phyloP scores from a whole-genome alignment of 495 filamentous ascomycete species.

The Penicillium goetzii region DNA sequence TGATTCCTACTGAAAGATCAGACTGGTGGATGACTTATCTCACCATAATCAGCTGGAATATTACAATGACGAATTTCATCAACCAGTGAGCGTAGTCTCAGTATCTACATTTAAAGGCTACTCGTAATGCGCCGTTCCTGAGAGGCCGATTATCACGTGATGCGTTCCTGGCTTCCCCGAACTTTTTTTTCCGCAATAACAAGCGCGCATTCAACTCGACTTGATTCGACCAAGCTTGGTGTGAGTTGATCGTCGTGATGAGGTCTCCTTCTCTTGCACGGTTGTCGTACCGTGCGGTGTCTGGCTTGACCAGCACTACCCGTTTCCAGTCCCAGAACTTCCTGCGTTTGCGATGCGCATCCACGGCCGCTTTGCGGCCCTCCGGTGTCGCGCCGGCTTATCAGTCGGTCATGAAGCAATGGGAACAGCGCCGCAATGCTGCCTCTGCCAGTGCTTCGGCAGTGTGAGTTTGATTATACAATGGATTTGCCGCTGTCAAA shows the following conservation, averaged over 20 bases:
- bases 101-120: neutral
- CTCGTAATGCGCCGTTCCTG: constrained; percentile 28
- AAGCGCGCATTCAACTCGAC: constrained; percentile 32
- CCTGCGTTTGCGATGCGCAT: constrained; percentile 43
- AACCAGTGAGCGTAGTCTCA: neutral
- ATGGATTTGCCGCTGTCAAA: neutral
- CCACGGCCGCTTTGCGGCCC: constrained; percentile 47
- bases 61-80: neutral
- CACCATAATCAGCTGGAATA: neutral
- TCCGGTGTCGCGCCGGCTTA: constrained; percentile 45
- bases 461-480: constrained; percentile 37
- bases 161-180: constrained; percentile 51
- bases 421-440: constrained; percentile 49
- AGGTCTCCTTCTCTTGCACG: constrained; percentile 52
- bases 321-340: constrained; percentile 47
- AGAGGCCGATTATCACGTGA: constrained; percentile 44
- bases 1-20: neutral
- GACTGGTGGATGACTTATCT: neutral
- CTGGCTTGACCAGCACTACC: constrained; percentile 47
- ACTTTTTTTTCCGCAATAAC: constrained; percentile 48
- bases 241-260: constrained; percentile 43
- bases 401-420: constrained; percentile 44
- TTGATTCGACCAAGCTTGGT: constrained; percentile 35
- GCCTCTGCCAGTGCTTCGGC: constrained; percentile 46
- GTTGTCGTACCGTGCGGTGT: constrained; percentile 47